Conservation (phyloP, 306 rosid species). For the Purshia tridentata region DNA sequence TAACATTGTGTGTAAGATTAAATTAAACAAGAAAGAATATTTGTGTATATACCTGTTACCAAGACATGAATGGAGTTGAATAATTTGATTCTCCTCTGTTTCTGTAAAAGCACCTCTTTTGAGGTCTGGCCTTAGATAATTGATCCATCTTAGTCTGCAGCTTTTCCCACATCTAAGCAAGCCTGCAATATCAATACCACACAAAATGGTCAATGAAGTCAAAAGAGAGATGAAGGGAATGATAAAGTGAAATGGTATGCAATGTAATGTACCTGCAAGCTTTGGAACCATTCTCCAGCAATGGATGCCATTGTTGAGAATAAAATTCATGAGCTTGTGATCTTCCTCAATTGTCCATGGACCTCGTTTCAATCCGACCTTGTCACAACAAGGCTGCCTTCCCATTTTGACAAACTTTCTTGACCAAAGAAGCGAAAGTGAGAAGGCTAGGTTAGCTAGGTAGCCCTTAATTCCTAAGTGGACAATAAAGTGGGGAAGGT, state of each 20-base stretch:
- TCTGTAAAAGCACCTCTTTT: constrained; percentile 93
- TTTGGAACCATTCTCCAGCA: constrained; percentile 98
- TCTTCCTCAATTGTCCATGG: constrained; percentile 99
- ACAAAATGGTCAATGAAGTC: constrained; percentile 7
- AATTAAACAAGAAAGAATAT: neutral
- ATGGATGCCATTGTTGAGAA: constrained; percentile 89
- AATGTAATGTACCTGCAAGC: constrained; percentile 95
- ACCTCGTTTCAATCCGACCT: constrained; percentile 89
- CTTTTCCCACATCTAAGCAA: constrained; percentile 95
- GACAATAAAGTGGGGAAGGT: constrained; percentile 23
- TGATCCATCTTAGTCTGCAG: constrained; percentile 96
- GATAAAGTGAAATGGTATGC: neutral
- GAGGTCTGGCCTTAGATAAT: constrained; percentile 93
- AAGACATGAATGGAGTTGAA: constrained; percentile 77
- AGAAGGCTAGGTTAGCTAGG: constrained; percentile 17
- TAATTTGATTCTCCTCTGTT: constrained; percentile 81
- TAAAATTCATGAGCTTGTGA: constrained; percentile 80
- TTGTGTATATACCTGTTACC: constrained; percentile 80
- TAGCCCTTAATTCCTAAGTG: constrained; percentile 22
- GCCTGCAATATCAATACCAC: constrained; percentile 44
- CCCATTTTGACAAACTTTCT: constrained; percentile 52
- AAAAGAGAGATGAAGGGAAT: neutral
- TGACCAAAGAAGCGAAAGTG: neutral
- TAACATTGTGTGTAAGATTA: neutral
- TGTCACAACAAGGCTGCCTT: constrained; percentile 94